A percentile compares a stretch with the other conserved stretches of the same genome.
Evolutionary conservation across 257 asterid genomes (phyloP).

Genomic region (Rehmannia glutinosa): DNA sequence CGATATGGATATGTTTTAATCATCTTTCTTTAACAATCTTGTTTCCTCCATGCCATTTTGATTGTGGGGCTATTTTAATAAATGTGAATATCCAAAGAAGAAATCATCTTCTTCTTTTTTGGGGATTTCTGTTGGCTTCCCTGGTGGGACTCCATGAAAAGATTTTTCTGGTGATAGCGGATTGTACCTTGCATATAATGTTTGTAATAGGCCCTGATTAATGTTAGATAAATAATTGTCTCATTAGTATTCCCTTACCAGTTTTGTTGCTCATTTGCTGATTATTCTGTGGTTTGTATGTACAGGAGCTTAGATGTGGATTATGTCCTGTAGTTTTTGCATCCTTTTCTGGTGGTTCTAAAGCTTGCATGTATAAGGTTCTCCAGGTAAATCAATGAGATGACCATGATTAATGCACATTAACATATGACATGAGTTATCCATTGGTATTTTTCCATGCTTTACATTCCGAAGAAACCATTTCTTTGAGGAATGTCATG

Average conservation of each 20-base stretch:
- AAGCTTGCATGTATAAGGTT: conserved; percentile 90
- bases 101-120: neutral
- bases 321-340: conserved; percentile 75
- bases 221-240: neutral
- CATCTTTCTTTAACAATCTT: neutral
- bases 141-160: neutral
- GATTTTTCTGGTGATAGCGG: neutral
- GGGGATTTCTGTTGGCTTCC: neutral
- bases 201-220: neutral
- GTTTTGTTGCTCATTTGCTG: conserved; percentile 4
- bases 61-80: neutral
- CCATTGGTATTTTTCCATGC: neutral
- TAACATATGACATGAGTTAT: neutral
- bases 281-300: conserved; percentile 11
- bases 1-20: neutral
- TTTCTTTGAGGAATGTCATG: neutral
- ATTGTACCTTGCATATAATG: neutral
- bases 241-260: neutral
- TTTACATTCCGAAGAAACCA: neutral
- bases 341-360: conserved; percentile 82
- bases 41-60: neutral
- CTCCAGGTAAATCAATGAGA: conserved; percentile 57
- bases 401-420: neutral
- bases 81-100: neutral
- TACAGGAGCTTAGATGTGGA: conserved; percentile 64